Conservation (phyloP, 345 rosid genomes). For the Stellera chamaejasme region DNA sequence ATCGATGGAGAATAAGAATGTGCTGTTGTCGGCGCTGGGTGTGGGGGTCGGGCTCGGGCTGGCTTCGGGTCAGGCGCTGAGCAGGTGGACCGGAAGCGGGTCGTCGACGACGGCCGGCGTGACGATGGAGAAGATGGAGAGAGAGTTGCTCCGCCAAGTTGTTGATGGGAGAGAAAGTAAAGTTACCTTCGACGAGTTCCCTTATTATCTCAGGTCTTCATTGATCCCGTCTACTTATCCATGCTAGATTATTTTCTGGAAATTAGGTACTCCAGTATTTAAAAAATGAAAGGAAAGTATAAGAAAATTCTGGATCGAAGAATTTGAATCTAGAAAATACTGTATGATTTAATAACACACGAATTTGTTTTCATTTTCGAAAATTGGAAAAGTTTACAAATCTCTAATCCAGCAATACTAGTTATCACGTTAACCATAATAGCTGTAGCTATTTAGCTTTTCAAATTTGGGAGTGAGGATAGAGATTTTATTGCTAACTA, state of each 20-base stretch:
- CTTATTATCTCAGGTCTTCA: conserved; percentile 48
- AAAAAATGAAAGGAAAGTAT: no score
- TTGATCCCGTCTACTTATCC: neutral
- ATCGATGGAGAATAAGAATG: conserved; percentile 47
- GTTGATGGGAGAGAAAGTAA: conserved; percentile 49
- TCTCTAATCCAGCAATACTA: no score
- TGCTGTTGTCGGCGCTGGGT: conserved; percentile 47
- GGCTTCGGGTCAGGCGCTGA: conserved; percentile 45
- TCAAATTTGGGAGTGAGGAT: no score
- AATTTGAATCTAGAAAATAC: no score
- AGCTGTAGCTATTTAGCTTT: no score
- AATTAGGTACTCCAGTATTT: no score
- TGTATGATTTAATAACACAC: neutral
- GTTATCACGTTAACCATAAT: no score
- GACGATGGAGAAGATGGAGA: conserved; percentile 34
- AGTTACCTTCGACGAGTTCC: conserved; percentile 51
- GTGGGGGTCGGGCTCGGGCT: conserved; percentile 54
- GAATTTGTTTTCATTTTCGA: neutral
- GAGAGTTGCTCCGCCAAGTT: conserved; percentile 35
- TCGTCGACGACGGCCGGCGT: conserved; percentile 12
- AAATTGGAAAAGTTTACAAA: no score
- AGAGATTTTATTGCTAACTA: no score
- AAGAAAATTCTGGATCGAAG: no score
- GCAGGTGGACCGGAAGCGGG: conserved; percentile 38
- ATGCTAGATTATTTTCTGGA: neutral